Evolutionary conservation across 176 grass and related monocot genomes (phyloP), one percentile per base, ranked within the genome.

Genomic region (Luzula sylvatica): DNA sequence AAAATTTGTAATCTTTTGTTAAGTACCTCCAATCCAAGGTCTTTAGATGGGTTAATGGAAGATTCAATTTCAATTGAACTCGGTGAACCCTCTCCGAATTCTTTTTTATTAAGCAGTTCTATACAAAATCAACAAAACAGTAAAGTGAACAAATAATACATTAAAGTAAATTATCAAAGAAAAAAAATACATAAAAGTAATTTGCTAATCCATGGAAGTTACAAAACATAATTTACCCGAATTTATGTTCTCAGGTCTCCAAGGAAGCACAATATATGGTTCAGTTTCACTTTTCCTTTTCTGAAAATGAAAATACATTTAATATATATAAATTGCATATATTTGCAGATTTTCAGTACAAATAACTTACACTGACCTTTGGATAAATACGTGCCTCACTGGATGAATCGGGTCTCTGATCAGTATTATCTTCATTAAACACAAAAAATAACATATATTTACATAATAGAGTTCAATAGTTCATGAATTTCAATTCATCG

Each of bases 11-110:
- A 35, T 35, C 9, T 35, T 7, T 35, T 9, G 5, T 35, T 35
- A 35, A 7, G 30, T 35, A 88, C 85, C 2, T 65, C 71, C 38
- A 88, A 50, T 65, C 69, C 35, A 61, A 83, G 85, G 56, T 83
- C 79, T 78, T 72, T 46, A n/a, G 79, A 70, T 61, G 79, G 71
- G 32, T 49, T 45, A 26, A 65, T 52, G 3, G 46, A 76, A 69
- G 62, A 24, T 61, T 83, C 79, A 9, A 68, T 65, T 46, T 83
- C 61, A 65, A 46, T 53, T 88, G 79, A 88, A 78, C 50, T 76
- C 70, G 13, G 59, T 2, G 50, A 80, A 65, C 56, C 16, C 15
- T 70, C 65, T 13, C 60, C 53, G 32, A 88, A 56, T 30, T 79
- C 75, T 16, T 55, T 55, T 29, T 69, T 56, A 38, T 69, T 56